These are phyloP conservation scores for Podospora tetraspora DNA, from an alignment of 495 filamentous ascomycete species.

Conservation along the genomic window DNA sequence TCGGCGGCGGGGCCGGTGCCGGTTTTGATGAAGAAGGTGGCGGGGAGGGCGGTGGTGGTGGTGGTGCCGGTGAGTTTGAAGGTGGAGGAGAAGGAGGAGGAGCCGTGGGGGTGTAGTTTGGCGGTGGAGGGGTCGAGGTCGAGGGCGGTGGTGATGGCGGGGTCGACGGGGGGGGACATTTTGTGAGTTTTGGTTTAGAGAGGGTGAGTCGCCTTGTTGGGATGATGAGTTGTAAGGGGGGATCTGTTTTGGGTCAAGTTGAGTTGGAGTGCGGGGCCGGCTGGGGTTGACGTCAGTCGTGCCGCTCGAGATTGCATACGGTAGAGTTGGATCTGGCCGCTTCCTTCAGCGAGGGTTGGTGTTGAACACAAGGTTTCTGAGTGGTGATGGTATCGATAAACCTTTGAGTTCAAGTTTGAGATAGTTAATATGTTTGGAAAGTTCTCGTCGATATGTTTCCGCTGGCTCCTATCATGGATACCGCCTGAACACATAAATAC, in stretches of 20 bases:
- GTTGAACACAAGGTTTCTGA: neutral
- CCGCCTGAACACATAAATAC: neutral
- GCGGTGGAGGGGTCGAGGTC: slow-evolving; percentile 55
- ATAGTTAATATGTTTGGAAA: neutral
- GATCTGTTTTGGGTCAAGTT: neutral
- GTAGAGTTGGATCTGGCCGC: no score
- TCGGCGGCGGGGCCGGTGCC: slow-evolving; percentile 57
- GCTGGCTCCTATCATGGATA: neutral
- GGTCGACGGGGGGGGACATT: slow-evolving; percentile 37
- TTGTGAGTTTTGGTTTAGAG: neutral
- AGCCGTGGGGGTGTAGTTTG: slow-evolving; percentile 59
- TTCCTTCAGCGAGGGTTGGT: neutral
- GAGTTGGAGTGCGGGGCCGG: neutral
- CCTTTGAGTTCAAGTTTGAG: neutral
- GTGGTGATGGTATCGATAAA: neutral
- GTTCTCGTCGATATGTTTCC: neutral
- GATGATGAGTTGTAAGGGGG: neutral
- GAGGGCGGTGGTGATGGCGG: slow-evolving; percentile 60
- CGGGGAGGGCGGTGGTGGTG: slow-evolving; percentile 14
- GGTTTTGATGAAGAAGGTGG: slow-evolving; percentile 75
- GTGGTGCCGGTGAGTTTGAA: slow-evolving; percentile 54
- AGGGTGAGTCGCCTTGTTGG: neutral
- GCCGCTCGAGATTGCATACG: neutral
- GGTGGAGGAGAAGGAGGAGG: slow-evolving; percentile 69
- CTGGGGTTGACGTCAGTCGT: neutral